Percentiles rank a stretch among this genome's conserved stretches.
Conservation (phyloP, 495 filamentous ascomycete genomes). For the Aspergillus taichungensis region DNA sequence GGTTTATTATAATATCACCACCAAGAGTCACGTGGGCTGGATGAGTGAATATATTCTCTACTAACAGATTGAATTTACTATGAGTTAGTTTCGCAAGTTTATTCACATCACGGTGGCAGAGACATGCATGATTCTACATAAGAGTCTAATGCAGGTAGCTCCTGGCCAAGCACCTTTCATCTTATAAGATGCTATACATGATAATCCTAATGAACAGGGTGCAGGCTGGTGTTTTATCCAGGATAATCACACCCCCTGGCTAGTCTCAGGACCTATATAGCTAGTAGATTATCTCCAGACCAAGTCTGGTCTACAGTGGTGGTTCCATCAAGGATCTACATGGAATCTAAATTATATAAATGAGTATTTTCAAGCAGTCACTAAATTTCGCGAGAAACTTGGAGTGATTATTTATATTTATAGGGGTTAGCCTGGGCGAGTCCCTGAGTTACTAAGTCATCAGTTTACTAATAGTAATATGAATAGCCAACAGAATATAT, state of each 20-base stretch:
- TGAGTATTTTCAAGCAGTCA: too few relatives aligned
- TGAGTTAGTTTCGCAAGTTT: too few relatives aligned
- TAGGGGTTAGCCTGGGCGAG: conserved; percentile 16
- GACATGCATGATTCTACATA: too few relatives aligned
- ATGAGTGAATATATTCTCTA: too few relatives aligned
- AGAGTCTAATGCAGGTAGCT: too few relatives aligned
- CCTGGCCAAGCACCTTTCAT: background rate
- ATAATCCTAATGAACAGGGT: background rate
- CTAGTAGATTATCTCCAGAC: conserved; percentile 1
- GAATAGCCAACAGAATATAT: conserved; percentile 1
- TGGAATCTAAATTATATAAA: conserved; percentile 4
- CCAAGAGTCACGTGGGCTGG: too few relatives aligned
- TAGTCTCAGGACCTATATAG: background rate
- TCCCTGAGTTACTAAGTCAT: conserved; percentile 19
- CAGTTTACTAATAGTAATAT: conserved; percentile 11
- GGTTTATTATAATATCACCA: too few relatives aligned
- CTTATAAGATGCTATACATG: background rate
- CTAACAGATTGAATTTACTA: too few relatives aligned
- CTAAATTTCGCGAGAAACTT: conserved; percentile 14
- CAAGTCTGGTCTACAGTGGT: background rate
- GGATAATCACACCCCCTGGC: conserved; percentile 1
- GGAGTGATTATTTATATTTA: conserved; percentile 16
- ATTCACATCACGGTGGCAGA: too few relatives aligned
- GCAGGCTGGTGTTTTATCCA: conserved; percentile 4
- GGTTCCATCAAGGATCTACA: conserved; percentile 1